Conservation (phyloP, 139 green algal species). For the Yamagishiella unicocca region DNA sequence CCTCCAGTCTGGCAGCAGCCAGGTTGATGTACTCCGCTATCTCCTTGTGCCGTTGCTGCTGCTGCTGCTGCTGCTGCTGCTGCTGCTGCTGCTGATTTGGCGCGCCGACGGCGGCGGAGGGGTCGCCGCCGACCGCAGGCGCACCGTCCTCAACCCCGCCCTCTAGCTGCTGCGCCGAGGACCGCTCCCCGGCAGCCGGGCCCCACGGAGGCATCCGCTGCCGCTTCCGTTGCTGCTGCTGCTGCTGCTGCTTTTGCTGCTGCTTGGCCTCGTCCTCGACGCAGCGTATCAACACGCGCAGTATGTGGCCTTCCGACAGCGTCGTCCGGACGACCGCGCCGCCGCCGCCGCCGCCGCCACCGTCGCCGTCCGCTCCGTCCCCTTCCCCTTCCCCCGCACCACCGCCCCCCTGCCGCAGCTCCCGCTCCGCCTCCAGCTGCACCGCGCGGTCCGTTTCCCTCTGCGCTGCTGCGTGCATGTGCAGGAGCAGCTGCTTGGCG, state of each 20-base stretch:
- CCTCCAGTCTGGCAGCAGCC: not conserved
- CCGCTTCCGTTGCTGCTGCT: not conserved
- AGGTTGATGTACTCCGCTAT: not conserved
- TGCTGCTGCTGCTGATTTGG: too few relatives aligned
- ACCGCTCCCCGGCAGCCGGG: not conserved
- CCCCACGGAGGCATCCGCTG: not conserved
- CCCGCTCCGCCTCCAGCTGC: too few relatives aligned
- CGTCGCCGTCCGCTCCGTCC: not conserved
- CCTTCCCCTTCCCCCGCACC: not conserved
- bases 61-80: not conserved
- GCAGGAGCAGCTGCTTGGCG: conserved; percentile 21
- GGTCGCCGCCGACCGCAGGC: not conserved
- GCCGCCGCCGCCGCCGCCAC: not conserved
- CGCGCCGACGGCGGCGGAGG: not conserved
- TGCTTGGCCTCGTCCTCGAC: conserved; percentile 18
- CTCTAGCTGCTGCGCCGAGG: not conserved
- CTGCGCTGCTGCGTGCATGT: not conserved
- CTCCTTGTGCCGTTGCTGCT: not conserved
- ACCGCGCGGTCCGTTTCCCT: not conserved
- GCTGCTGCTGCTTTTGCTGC: not conserved
- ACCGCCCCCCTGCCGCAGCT: not conserved
- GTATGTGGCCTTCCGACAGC: conserved; percentile 26
- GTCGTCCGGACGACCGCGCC: not conserved
- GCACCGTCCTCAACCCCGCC: not conserved
- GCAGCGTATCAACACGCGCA: conserved; percentile 29